Evolutionary conservation across 176 grass and related monocot genomes (phyloP).

Genomic region (Avena eriantha): DNA sequence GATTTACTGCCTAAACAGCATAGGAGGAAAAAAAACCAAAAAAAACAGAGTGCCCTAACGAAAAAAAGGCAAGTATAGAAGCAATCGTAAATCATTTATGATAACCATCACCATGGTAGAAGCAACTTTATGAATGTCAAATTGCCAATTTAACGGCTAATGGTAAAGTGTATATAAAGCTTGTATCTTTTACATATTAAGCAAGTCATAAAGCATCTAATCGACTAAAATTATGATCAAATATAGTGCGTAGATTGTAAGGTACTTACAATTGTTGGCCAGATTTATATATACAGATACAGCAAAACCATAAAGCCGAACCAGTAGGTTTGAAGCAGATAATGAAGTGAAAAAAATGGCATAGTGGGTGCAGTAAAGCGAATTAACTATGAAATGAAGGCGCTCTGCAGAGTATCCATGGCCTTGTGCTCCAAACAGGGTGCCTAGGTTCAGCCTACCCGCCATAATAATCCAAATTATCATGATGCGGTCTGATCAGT

Average conservation of each 20-base stretch:
- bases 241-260: slow-evolving; percentile 4
- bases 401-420: neutral
- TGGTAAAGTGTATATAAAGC: neutral
- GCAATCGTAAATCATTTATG: slow-evolving; percentile 20
- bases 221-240: neutral
- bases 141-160: neutral
- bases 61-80: slow-evolving; percentile 19
- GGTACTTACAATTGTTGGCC: slow-evolving; percentile 21
- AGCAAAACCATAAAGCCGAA: slow-evolving; percentile 41
- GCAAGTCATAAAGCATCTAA: slow-evolving; percentile 16
- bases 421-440: neutral
- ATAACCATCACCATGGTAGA: neutral
- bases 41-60: neutral
- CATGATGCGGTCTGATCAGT: neutral
- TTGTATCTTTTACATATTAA: slow-evolving; percentile 20
- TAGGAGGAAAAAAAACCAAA: slow-evolving; percentile 16
- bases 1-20: slow-evolving; percentile 2
- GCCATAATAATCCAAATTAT: neutral
- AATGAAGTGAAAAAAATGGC: neutral
- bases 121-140: slow-evolving; percentile 17
- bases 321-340: slow-evolving; percentile 24
- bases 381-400: slow-evolving; percentile 23
- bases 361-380: neutral
- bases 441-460: neutral
- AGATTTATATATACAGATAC: neutral